Evolutionary conservation across 2,329 filamentous ascomycete genomes (phyloP), one percentile per base, ranked within the genome.

Genomic region (Keithomyces neogunnii): DNA sequence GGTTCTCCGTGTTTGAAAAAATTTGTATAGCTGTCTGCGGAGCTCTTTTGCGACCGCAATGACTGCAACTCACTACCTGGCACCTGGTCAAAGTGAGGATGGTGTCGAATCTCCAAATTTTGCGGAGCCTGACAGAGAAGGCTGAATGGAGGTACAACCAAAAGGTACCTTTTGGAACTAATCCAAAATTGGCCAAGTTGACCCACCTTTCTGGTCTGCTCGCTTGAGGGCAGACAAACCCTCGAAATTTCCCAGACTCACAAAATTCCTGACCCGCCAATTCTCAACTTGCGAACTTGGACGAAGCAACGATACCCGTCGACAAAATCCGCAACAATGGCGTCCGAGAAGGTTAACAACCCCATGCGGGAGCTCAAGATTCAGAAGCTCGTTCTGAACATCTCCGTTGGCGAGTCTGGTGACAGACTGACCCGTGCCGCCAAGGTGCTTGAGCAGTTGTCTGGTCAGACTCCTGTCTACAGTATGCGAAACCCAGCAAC

Each of bases 341-440:
- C 66, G 76, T 80, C 86, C 75, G 88, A 92, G 74, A 96, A 97
- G 84, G 74, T 81, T 74, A 80, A 82, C 75, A 99, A 99, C 85
- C 92, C 93, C 81, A 99, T 99, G 93, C 89, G 91, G 82, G 92
- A 99, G 82, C 89, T 97, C 74, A 89, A 90, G 82, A 93, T 96
- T 80, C 89, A 95, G 81, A 96, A 96, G 84, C 89, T 96, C 75
- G 91, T 96, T 76, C 88, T 96, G 74, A 96, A 96, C 86, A 96
- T 96, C 79, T 96, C 89, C 67, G 93, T 99, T 69, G 93, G 93
- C 80, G 93, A 99, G 84, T 97, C 92, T 86, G 93, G 93, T 89
- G 93, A 99, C 81, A 95, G 93, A 86, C 87, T 99, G 73, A 99
- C 93, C 68, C 89, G 93, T 87, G 93, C 93, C 73, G 93, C 93